Evolutionary conservation across 352 stramenopile species (phyloP), one percentile per base, ranked within the genome.

Genomic region (Chrysophaeum taylorii): DNA sequence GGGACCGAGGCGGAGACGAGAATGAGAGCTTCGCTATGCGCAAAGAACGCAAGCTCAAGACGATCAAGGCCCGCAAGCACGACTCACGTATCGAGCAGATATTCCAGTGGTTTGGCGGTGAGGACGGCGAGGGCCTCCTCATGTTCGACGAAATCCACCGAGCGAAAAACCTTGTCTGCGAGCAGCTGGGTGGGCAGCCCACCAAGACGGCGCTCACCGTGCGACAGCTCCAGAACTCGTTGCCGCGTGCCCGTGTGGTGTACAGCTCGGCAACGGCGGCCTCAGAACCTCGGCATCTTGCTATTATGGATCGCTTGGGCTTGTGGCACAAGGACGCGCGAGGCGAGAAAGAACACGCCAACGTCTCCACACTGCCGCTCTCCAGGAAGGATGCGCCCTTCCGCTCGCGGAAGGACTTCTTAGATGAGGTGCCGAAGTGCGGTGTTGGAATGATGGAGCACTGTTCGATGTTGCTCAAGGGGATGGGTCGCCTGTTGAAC

Each of bases 141-240:
- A 42, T 80, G 18, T 79, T 83, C 29, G 78, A 83, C 68, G 78
- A 83, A 69, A 75, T 68, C 27, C 78, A 83, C 70, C 82, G 80
- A 60, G 78, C 78, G 27, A 83, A 83, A 42, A 78, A 83, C 64
- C 74, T 78, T 33, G 39, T 45, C 39, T 18, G 21, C 39, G 39
- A 21, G 12, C 39, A 45, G 39, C 39, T 45, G 12, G 12, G 12
- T 12, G 21, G 21, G 39, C 39, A 21, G 39, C 68, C 73, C 2
- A 78, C 75, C n/a, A 68, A 79, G 50, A 76, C 77, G 15, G 78
- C 71, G 2, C 50, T 68, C 25, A 71, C 64, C 16, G 76, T 82
- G 21, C 66, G 73, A 41, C 62, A 75, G 29, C 45, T 83, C 14
- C 78, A 83, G 67, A 64, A 69, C 0, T 25, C 45, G 25, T 70